Percentiles rank a stretch among this genome's conserved stretches.
Conservation (phyloP, 805 yeast species). For the Jamesozyma rosinii region DNA sequence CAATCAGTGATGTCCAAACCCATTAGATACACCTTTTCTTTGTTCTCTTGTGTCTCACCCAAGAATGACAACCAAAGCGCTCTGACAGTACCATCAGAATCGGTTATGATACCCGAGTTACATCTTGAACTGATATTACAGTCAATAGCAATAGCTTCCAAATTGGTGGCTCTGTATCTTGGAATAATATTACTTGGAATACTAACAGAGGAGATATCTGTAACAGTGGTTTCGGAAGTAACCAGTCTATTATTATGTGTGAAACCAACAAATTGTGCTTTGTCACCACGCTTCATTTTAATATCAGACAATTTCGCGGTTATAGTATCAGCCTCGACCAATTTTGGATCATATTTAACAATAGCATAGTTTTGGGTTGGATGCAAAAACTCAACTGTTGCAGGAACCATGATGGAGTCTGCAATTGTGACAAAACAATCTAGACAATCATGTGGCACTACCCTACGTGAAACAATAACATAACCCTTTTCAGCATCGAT, state of each 20-base stretch:
- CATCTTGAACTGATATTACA: conserved; percentile 65
- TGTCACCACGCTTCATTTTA: conserved; percentile 66
- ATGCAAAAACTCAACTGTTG: conserved; percentile 70
- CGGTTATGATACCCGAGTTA: conserved; percentile 69
- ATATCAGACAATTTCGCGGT: conserved; percentile 53
- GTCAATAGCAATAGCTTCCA: conserved; percentile 70
- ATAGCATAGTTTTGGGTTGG: conserved; percentile 83
- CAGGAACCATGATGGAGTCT: conserved; percentile 75
- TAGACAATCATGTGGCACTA: conserved; percentile 68
- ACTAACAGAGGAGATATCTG: conserved; percentile 66
- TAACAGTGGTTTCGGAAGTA: conserved; percentile 64
- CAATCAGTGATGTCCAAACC: conserved; percentile 72
- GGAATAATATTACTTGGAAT: conserved; percentile 66
- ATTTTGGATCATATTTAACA: conserved; percentile 67
- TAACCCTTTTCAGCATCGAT: conserved; percentile 74
- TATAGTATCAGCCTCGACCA: conserved; percentile 60
- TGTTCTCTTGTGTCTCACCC: conserved; percentile 59
- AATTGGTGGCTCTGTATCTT: conserved; percentile 74
- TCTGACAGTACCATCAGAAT: conserved; percentile 66
- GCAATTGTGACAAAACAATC: conserved; percentile 76
- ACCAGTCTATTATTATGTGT: conserved; percentile 61
- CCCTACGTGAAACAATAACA: conserved; percentile 65
- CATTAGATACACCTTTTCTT: conserved; percentile 58
- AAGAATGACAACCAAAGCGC: conserved; percentile 80
- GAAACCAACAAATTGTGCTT: conserved; percentile 70